Percentiles rank a stretch among this genome's conserved stretches.
These are phyloP conservation scores for Linnemannia exigua DNA, from an alignment of 192 early-diverging fungal species.

Conservation along the genomic window DNA sequence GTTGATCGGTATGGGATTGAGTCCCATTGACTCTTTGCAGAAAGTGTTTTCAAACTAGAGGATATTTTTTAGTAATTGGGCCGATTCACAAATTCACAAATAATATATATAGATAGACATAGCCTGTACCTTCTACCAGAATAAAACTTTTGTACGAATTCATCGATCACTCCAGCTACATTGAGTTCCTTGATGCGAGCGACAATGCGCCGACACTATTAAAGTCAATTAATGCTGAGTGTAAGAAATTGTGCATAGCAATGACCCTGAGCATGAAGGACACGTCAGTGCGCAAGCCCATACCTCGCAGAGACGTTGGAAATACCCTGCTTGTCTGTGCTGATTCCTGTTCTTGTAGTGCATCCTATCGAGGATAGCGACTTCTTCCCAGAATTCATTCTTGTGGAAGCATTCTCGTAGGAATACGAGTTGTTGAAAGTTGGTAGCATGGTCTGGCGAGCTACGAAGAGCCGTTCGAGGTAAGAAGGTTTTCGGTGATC, in stretches of 20 bases:
- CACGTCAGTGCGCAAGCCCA: background rate
- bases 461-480: slow-evolving; percentile 22
- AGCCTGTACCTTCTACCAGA: slow-evolving; percentile 23
- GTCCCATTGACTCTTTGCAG: slow-evolving; percentile 34
- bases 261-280: background rate
- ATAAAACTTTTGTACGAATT: slow-evolving; percentile 40
- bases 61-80: background rate
- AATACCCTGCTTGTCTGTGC: slow-evolving; percentile 56
- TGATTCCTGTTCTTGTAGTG: slow-evolving; percentile 67
- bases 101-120: too few relatives aligned
- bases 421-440: slow-evolving; percentile 35
- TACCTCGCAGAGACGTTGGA: slow-evolving; percentile 60
- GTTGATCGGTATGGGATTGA: slow-evolving; percentile 48
- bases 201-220: slow-evolving; percentile 36
- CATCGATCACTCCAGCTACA: slow-evolving; percentile 28
- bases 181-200: slow-evolving; percentile 37
- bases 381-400: slow-evolving; percentile 59
- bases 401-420: slow-evolving; percentile 52
- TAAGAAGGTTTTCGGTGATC: slow-evolving; percentile 18
- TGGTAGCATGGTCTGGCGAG: slow-evolving; percentile 23
- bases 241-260: background rate
- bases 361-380: slow-evolving; percentile 56
- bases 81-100: too few relatives aligned
- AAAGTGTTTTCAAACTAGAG: slow-evolving; percentile 24
- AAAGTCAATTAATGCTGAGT: background rate